phyloP scores from a whole-genome alignment of 176 grass and related monocot genomes.

The Cenchrus fungigraminus region DNA sequence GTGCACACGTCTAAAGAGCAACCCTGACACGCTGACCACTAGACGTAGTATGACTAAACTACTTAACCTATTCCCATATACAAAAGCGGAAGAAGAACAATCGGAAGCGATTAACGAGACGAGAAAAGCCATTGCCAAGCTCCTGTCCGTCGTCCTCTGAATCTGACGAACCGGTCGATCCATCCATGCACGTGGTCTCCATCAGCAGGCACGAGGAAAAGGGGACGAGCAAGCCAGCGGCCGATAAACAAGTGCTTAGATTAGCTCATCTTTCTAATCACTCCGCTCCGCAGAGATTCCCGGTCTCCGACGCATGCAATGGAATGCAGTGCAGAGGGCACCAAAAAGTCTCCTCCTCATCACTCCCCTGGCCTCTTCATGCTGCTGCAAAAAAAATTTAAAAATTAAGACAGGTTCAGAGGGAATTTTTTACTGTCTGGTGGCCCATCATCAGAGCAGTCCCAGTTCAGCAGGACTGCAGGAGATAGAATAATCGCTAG shows the following conservation, averaged over 20 bases:
- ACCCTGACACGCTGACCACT: constrained; percentile 42
- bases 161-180: background rate
- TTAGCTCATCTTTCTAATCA: constrained; percentile 31
- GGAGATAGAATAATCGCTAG: constrained; percentile 15
- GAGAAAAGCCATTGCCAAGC: constrained; percentile 15
- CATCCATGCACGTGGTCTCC: constrained; percentile 41
- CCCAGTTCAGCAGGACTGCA: constrained; percentile 26
- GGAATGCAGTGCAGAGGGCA: constrained; percentile 6
- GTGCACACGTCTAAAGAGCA: constrained; percentile 34
- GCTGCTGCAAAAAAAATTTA: constrained; percentile 1
- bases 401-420: constrained; percentile 34
- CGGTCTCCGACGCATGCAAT: constrained; percentile 36
- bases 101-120: constrained; percentile 28
- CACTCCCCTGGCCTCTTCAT: background rate
- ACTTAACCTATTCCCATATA: constrained; percentile 47
- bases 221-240: background rate
- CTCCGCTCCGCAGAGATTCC: constrained; percentile 40
- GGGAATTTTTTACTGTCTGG: constrained; percentile 8
- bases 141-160: background rate
- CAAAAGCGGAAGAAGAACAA: constrained; percentile 40
- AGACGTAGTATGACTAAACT: constrained; percentile 43
- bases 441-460: constrained; percentile 18
- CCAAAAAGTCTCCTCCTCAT: constrained; percentile 28
- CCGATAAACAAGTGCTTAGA: constrained; percentile 16
- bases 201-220: constrained; percentile 38